Base-by-base conservation (phyloP, 257 asterid genomes). In the Anisodus acutangulus region DNA sequence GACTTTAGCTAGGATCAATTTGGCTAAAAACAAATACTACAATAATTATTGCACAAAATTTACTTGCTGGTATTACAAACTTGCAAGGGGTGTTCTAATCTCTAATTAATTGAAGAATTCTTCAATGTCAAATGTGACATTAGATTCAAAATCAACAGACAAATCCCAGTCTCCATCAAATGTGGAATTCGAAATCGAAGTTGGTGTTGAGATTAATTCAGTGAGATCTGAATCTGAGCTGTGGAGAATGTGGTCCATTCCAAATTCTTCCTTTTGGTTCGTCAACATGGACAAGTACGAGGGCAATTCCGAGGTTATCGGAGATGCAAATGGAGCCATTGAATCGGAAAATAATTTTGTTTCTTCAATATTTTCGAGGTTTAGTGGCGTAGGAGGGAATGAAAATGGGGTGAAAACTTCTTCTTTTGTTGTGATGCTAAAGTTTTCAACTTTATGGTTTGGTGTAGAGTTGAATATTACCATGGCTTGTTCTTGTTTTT, bases 181-280 rank as follows among this genome's bases (percentile, higher is more conserved):
- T 0, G 90, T 85, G 55, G 93, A 85, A 81, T 74, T 85, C 31
- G 83, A 68, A 16, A 43, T 79, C 16, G 92, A 92, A 12, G 91
- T 93, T 3, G 91, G 89, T 71, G 90, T 91, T 0, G 97, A 89
- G 9, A 89, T 87, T 31, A 89, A 90, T 62, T 94, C 95, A 11
- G 87, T 83, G 8, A 87, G 87, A 66, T 90, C 94, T 7, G 90
- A 87, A 10, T 89, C 91, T 2, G 90, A 89, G 63, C 83, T 68
- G 60, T 74, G 90, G 47, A 89, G 26, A n/a, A 85, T 26, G 58
- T 67, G 80, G 64, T 79, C 87, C 2, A 87, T 53, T 26, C 86
- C 92, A 22, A 86, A 83, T 51, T 86, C 87, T 16, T 88, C 68
- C 86, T 83, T 59, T 82, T 87, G 88, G 88, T 68, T 16, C 68